Percentiles rank a stretch among this genome's conserved stretches.
These are phyloP conservation scores for Fusarium sublunatum DNA, from an alignment of 2,329 filamentous ascomycete genomes.

Conservation along the genomic window DNA sequence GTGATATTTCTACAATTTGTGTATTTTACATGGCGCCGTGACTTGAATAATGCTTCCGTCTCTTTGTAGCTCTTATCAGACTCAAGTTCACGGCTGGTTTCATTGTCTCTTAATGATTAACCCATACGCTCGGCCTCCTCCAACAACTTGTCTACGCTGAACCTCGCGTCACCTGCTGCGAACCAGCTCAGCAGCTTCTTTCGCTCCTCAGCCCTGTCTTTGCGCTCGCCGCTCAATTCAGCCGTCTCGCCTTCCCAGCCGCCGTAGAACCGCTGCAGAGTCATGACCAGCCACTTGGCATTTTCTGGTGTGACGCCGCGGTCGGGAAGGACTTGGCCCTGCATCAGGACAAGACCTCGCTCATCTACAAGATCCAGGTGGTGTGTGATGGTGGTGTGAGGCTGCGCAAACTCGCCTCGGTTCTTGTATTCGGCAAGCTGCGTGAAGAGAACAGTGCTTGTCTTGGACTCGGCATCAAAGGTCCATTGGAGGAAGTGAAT, in stretches of 20 bases:
- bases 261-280: constrained; percentile 93
- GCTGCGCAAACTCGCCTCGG: constrained; percentile 87
- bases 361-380: constrained; percentile 81
- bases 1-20: constrained; percentile 17
- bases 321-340: constrained; percentile 81
- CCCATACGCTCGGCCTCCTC: constrained; percentile 88
- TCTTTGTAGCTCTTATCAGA: constrained; percentile 1
- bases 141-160: constrained; percentile 85
- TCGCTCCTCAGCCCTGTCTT: constrained; percentile 71
- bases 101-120: constrained; percentile 45
- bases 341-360: constrained; percentile 85
- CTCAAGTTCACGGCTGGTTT: background rate
- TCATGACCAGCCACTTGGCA: constrained; percentile 91
- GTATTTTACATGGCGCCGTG: constrained; percentile 23
- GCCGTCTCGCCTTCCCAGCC: constrained; percentile 64
- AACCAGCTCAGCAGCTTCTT: constrained; percentile 84
- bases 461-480: constrained; percentile 75
- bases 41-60: constrained; percentile 1
- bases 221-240: constrained; percentile 53
- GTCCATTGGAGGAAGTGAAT: constrained; percentile 98
- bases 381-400: constrained; percentile 94
- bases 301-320: constrained; percentile 82
- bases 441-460: constrained; percentile 88
- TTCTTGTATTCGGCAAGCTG: constrained; percentile 93
- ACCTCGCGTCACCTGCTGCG: constrained; percentile 78